These are phyloP conservation scores for Yarrowia sp. DNA, from an alignment of 805 yeast genomes.

Conservation along the genomic window DNA sequence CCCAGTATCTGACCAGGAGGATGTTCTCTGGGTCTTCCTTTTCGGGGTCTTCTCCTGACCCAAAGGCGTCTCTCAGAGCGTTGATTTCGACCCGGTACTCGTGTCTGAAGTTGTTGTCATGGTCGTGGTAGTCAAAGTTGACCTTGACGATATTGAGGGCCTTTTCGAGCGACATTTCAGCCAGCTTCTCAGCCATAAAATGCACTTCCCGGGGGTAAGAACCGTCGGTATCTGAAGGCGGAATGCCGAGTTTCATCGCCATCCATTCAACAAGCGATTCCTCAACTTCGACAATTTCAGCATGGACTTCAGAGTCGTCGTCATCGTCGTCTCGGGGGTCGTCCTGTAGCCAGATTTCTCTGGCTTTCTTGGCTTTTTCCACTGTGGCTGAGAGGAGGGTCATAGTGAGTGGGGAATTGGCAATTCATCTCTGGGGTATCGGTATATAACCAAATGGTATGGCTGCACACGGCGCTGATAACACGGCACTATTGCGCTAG, in stretches of 20 bases:
- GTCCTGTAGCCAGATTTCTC: too few relatives aligned
- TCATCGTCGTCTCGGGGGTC: not conserved
- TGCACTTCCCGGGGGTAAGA: slow-evolving; percentile 43
- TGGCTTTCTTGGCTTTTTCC: too few relatives aligned
- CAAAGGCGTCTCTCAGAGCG: slow-evolving; percentile 13
- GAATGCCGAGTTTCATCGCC: not conserved
- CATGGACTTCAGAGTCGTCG: not conserved
- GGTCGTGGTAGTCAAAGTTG: slow-evolving; percentile 55
- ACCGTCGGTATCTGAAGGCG: slow-evolving; percentile 2
- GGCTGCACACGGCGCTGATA: too few relatives aligned
- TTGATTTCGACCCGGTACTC: slow-evolving; percentile 46
- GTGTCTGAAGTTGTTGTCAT: slow-evolving; percentile 58
- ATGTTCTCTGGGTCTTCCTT: not conserved
- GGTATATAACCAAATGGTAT: too few relatives aligned
- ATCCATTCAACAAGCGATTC: not conserved
- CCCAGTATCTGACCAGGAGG: not conserved
- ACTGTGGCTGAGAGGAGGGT: too few relatives aligned
- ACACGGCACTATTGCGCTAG: too few relatives aligned
- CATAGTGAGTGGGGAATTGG: too few relatives aligned
- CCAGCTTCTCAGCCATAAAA: slow-evolving; percentile 55
- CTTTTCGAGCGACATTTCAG: slow-evolving; percentile 50
- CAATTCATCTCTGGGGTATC: too few relatives aligned
- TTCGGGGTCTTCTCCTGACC: not conserved
- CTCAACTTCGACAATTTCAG: slow-evolving; percentile 4
- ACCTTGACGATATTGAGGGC: slow-evolving; percentile 53